These are phyloP conservation scores for Sporobolomyces phaffii DNA, from an alignment of 768 basidiomycete species.

Conservation along the genomic window DNA sequence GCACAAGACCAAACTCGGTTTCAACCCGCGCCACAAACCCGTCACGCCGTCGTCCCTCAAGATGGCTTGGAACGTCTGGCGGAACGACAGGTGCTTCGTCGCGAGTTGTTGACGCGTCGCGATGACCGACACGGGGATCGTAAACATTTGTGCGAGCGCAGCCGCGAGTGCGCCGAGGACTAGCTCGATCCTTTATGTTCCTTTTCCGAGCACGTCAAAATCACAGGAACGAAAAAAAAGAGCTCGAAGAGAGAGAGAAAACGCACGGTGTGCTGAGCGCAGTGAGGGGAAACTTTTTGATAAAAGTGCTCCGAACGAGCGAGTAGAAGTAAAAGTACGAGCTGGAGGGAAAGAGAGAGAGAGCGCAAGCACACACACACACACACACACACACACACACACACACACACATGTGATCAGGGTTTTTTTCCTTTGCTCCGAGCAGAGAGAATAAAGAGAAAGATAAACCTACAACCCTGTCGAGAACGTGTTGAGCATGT, in stretches of 20 bases:
- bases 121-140: conserved; percentile 94
- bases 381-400: too few relatives aligned
- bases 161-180: conserved; percentile 85
- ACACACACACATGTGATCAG: too few relatives aligned
- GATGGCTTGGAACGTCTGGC: conserved; percentile 75
- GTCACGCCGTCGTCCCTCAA: conserved; percentile 77
- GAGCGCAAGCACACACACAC: too few relatives aligned
- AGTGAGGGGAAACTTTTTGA: conserved; percentile 64
- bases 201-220: too few relatives aligned
- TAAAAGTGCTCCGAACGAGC: conserved; percentile 74
- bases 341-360: too few relatives aligned
- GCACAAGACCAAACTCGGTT: conserved; percentile 87
- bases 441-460: background rate
- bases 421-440: too few relatives aligned
- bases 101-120: conserved; percentile 95
- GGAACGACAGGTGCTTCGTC: conserved; percentile 55
- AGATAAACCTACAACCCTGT: conserved; percentile 63
- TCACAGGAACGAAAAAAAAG: too few relatives aligned
- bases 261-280: conserved; percentile 40
- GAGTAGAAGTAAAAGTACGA: conserved; percentile 99
- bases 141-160: conserved; percentile 92
- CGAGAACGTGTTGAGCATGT: conserved; percentile 97
- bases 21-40: conserved; percentile 79
- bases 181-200: conserved; percentile 56
- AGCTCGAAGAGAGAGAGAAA: background rate